Evolutionary conservation across 345 rosid species (phyloP).

Genomic region (Lepidium sativum): DNA sequence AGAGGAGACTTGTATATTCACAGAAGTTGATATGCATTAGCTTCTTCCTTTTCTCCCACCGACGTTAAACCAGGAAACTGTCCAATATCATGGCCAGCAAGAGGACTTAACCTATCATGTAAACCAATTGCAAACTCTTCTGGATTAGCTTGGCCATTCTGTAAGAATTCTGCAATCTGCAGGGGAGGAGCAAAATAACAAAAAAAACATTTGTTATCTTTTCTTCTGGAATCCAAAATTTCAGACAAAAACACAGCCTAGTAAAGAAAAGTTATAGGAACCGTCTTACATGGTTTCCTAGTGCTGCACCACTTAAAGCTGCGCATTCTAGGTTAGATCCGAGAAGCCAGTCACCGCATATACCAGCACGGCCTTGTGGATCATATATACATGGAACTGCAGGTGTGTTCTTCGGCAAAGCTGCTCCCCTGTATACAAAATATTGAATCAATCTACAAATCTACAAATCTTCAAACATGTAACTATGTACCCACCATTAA

Average conservation of each 20-base stretch:
- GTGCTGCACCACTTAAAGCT: conserved; percentile 76
- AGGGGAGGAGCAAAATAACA: not conserved
- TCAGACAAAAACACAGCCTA: not conserved
- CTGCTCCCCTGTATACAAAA: conserved; percentile 66
- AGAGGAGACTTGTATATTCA: not conserved
- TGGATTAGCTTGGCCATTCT: conserved; percentile 36
- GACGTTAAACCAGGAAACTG: conserved; percentile 54
- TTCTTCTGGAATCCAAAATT: not conserved
- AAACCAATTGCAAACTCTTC: conserved; percentile 69
- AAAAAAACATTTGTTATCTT: not conserved
- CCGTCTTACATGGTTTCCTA: conserved; percentile 60
- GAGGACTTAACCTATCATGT: conserved; percentile 42
- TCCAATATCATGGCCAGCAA: conserved; percentile 66
- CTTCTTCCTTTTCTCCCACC: conserved; percentile 12
- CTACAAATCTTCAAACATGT: not conserved
- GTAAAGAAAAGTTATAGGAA: not conserved
- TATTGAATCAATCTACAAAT: not conserved
- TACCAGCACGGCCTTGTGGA: conserved; percentile 84
- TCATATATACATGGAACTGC: conserved; percentile 70
- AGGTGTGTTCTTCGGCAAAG: conserved; percentile 74
- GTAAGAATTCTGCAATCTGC: conserved; percentile 65
- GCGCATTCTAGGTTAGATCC: conserved; percentile 88
- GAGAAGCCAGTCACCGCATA: conserved; percentile 89
- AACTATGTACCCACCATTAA: not conserved
- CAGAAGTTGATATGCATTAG: conserved; percentile 31